Evolutionary conservation across 1,284 basidiomycete species (phyloP).

Genomic region (Ganoderma leucocontextum): DNA sequence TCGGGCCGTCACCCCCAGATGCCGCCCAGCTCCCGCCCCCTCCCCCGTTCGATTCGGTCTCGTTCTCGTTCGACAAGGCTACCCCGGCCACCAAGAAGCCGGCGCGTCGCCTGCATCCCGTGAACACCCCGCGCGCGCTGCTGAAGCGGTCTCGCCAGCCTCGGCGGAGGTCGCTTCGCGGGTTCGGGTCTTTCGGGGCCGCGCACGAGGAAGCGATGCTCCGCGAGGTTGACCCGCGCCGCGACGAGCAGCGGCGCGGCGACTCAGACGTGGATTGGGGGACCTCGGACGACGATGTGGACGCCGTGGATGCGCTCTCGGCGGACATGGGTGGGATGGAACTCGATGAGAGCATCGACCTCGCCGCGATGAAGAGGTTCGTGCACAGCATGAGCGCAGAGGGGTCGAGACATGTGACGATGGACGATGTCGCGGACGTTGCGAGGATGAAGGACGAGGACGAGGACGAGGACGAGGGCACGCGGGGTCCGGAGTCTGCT

Average conservation of each 20-base stretch:
- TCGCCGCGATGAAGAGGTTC: slow-evolving; percentile 63
- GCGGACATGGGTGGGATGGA: slow-evolving; percentile 61
- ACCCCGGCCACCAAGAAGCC: slow-evolving; percentile 24
- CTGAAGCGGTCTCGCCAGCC: slow-evolving; percentile 33
- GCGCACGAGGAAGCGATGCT: slow-evolving; percentile 63
- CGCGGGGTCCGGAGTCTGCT: slow-evolving; percentile 30
- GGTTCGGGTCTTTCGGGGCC: slow-evolving; percentile 63
- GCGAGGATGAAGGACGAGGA: slow-evolving; percentile 63
- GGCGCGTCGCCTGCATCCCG: slow-evolving; percentile 34
- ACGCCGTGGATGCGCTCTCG: slow-evolving; percentile 46
- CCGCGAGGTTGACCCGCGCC: slow-evolving; percentile 52
- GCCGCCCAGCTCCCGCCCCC: slow-evolving; percentile 21
- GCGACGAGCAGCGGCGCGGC: slow-evolving; percentile 60
- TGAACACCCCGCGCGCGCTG: slow-evolving; percentile 36
- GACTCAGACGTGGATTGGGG: slow-evolving; percentile 83
- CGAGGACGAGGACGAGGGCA: slow-evolving; percentile 59
- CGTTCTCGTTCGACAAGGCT: slow-evolving; percentile 31
- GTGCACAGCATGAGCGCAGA: slow-evolving; percentile 57
- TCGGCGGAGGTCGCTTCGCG: slow-evolving; percentile 41
- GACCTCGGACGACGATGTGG: slow-evolving; percentile 60
- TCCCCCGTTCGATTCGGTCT: slow-evolving; percentile 30
- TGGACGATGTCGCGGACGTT: slow-evolving; percentile 71
- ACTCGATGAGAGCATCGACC: slow-evolving; percentile 60
- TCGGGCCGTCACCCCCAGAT: slow-evolving; percentile 9
- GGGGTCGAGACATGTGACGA: slow-evolving; percentile 61